Evolutionary conservation across 257 asterid species (phyloP).

Genomic region (Primulina tabacum): DNA sequence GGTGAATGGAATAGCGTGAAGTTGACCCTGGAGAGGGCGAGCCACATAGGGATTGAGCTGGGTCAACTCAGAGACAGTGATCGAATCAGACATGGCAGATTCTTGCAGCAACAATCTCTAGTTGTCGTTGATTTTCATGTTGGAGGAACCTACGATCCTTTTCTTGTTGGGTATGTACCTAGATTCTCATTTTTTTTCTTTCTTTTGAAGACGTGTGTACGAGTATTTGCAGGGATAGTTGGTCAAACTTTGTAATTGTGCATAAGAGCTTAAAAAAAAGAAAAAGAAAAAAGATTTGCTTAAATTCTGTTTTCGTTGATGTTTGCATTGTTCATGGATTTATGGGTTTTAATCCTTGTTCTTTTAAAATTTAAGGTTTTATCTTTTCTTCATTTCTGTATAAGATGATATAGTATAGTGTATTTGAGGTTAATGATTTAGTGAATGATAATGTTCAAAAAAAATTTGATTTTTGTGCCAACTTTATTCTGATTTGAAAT

Average conservation of each 20-base stretch:
- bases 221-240: too few species aligned
- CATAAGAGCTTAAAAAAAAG: too few species aligned
- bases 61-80: conserved; percentile 63
- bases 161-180: not conserved
- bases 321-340: not conserved
- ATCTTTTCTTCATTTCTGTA: not conserved
- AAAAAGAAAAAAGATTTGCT: too few species aligned
- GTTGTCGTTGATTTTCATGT: not conserved
- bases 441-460: too few species aligned
- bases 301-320: too few species aligned
- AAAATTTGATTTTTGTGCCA: too few species aligned
- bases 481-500: too few species aligned
- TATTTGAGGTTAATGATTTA: too few species aligned
- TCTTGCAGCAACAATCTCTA: conserved; percentile 38
- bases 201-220: too few species aligned
- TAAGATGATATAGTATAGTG: too few species aligned
- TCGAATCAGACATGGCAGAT: conserved; percentile 66
- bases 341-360: not conserved
- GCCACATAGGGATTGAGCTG: conserved; percentile 52
- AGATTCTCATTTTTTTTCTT: not conserved
- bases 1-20: conserved; percentile 47
- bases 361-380: too few species aligned
- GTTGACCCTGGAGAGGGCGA: conserved; percentile 70
- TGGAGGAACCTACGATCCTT: not conserved
- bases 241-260: too few species aligned